Conservation (phyloP, 768 basidiomycete species). For the Amanita exitialis region DNA sequence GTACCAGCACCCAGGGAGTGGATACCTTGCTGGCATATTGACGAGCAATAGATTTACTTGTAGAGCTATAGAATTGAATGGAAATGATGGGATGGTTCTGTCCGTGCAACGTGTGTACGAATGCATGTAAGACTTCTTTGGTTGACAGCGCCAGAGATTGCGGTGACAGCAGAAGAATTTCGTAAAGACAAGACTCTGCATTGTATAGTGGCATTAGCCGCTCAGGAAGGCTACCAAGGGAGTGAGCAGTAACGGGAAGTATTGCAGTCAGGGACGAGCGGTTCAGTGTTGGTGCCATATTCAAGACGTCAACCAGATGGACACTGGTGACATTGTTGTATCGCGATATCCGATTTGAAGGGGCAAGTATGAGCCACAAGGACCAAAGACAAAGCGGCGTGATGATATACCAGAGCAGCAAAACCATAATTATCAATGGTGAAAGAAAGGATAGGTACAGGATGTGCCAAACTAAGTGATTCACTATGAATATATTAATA, state of each 20-base stretch:
- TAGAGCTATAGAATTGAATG: slow-evolving; percentile 13
- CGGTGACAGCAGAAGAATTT: slow-evolving; percentile 40
- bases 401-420: not conserved
- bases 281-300: slow-evolving; percentile 8
- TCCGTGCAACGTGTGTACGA: not conserved
- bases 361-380: not conserved
- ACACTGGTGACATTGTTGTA: not conserved
- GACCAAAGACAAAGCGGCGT: slow-evolving; percentile 1
- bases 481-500: no score
- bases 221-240: slow-evolving; percentile 21
- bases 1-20: slow-evolving; percentile 41
- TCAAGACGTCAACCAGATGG: not conserved
- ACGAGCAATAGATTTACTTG: slow-evolving; percentile 22
- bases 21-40: slow-evolving; percentile 23
- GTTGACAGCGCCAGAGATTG: slow-evolving; percentile 23
- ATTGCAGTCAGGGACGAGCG: slow-evolving; percentile 33
- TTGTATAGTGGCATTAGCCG: slow-evolving; percentile 30
- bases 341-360: not conserved
- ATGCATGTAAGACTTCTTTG: not conserved
- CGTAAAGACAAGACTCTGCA: slow-evolving; percentile 23
- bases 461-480: not conserved
- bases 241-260: slow-evolving; percentile 31
- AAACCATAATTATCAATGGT: not conserved
- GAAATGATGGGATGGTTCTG: slow-evolving; percentile 21
- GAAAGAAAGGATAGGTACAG: not conserved